A percentile compares a stretch with the other conserved stretches of the same genome.
These are phyloP conservation scores for Carex pumila DNA, from an alignment of 176 grass and related monocot species.

Conservation along the genomic window DNA sequence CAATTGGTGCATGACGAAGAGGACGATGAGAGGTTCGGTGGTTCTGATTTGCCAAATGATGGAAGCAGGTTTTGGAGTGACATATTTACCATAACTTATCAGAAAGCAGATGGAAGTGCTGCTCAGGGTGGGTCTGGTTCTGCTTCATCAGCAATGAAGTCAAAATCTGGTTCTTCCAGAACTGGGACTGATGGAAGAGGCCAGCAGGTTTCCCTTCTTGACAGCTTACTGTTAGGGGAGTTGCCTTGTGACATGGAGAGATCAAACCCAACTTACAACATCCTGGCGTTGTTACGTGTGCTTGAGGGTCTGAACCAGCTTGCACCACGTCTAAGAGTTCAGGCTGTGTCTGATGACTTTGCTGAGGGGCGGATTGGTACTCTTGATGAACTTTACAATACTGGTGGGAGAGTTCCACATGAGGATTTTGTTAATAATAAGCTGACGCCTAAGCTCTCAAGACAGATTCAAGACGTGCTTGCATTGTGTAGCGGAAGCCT, in stretches of 20 bases:
- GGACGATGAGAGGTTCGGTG: slow-evolving; percentile 50
- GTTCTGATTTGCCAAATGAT: slow-evolving; percentile 57
- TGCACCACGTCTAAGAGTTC: slow-evolving; percentile 50
- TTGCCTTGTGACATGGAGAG: slow-evolving; percentile 76
- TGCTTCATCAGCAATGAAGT: slow-evolving; percentile 31
- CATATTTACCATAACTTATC: slow-evolving; percentile 84
- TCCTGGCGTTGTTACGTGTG: slow-evolving; percentile 65
- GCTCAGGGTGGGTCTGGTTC: slow-evolving; percentile 41
- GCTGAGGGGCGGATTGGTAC: slow-evolving; percentile 42
- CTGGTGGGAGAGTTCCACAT: slow-evolving; percentile 34
- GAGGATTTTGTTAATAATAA: slow-evolving; percentile 84
- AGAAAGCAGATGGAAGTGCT: slow-evolving; percentile 58
- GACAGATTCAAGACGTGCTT: slow-evolving; percentile 89
- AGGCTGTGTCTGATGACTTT: slow-evolving; percentile 54
- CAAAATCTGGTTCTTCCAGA: slow-evolving; percentile 41
- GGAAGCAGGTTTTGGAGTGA: slow-evolving; percentile 69
- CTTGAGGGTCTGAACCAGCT: slow-evolving; percentile 75
- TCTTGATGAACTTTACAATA: slow-evolving; percentile 34
- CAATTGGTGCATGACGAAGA: slow-evolving; percentile 60
- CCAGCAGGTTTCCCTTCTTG: slow-evolving; percentile 46
- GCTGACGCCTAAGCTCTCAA: slow-evolving; percentile 74
- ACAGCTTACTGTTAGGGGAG: slow-evolving; percentile 75
- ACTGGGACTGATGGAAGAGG: slow-evolving; percentile 13
- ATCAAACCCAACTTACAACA: slow-evolving; percentile 58
- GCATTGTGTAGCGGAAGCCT: slow-evolving; percentile 85